Percentiles rank a stretch among this genome's conserved stretches.
Evolutionary conservation across 1,284 basidiomycete genomes (phyloP).

Genomic region (Chiua sp.): DNA sequence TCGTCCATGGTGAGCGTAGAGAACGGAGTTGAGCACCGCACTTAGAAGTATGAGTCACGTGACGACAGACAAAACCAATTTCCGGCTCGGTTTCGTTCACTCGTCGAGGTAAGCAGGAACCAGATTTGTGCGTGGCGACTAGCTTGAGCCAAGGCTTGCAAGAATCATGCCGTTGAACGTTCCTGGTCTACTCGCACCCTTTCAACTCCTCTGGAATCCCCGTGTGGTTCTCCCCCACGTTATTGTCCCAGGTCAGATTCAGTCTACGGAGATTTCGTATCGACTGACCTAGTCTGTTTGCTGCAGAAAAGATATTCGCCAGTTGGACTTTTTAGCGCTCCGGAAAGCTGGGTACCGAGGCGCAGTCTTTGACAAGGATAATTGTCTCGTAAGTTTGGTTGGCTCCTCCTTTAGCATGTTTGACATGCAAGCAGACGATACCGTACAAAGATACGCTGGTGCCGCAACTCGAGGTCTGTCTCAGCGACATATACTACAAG

Average conservation of each 20-base stretch:
- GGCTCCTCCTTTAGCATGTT: neutral
- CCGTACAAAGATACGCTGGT: conserved; percentile 77
- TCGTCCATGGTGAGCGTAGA: conserved; percentile 39
- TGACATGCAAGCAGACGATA: conserved; percentile 59
- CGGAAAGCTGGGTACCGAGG: conserved; percentile 82
- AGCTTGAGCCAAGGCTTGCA: too few relatives aligned
- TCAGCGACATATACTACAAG: neutral
- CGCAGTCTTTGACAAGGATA: conserved; percentile 97
- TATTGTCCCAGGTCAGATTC: conserved; percentile 67
- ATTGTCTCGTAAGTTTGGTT: conserved; percentile 76
- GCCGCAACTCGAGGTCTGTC: conserved; percentile 68
- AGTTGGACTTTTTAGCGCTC: conserved; percentile 85
- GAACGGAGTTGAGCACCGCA: neutral
- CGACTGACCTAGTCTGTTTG: conserved; percentile 17
- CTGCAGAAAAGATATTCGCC: conserved; percentile 79
- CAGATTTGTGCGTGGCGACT: too few relatives aligned
- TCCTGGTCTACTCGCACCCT: conserved; percentile 76
- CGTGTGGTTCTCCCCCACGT: conserved; percentile 77
- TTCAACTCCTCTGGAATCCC: conserved; percentile 78
- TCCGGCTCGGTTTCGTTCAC: too few relatives aligned
- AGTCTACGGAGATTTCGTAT: neutral
- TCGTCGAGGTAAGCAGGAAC: too few relatives aligned
- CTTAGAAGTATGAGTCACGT: conserved; percentile 8
- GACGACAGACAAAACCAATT: neutral
- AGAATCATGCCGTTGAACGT: conserved; percentile 75